phyloP scores from a whole-genome alignment of 1,284 basidiomycete species.

The Rhodotorula sp. region DNA sequence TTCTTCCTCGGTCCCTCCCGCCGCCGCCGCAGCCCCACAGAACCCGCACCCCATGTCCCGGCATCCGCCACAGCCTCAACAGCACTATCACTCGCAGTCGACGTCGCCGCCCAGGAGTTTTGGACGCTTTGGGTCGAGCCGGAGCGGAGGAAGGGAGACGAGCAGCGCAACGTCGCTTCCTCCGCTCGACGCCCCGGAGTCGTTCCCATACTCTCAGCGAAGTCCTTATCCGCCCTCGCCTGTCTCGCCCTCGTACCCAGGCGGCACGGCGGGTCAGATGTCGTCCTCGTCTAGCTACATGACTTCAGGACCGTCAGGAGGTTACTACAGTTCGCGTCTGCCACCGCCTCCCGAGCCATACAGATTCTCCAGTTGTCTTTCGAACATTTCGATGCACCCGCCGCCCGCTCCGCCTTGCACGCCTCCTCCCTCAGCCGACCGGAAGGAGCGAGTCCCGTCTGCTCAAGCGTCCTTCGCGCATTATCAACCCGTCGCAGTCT shows the following conservation, averaged over 20 bases:
- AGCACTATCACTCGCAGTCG: background rate
- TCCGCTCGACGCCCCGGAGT: background rate
- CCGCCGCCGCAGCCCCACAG: background rate
- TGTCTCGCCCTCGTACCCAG: conserved; percentile 4
- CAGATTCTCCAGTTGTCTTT: background rate
- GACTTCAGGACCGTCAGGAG: too few relatives aligned
- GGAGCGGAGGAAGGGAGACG: too few relatives aligned
- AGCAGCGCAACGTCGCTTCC: background rate
- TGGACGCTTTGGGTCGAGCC: too few relatives aligned
- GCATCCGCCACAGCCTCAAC: too few relatives aligned
- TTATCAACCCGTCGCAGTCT: background rate
- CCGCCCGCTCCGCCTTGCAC: background rate
- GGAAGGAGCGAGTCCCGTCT: too few relatives aligned
- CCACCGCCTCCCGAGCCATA: background rate
- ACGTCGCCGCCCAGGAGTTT: too few relatives aligned
- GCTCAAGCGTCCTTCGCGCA: background rate
- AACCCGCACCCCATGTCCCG: too few relatives aligned
- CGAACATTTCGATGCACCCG: background rate
- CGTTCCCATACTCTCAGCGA: background rate
- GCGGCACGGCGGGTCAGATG: background rate
- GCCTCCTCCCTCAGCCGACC: too few relatives aligned
- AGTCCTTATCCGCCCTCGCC: background rate
- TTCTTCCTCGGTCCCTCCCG: background rate
- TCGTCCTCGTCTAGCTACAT: too few relatives aligned
- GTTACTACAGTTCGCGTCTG: too few relatives aligned